phyloP scores from a whole-genome alignment of 2,329 filamentous ascomycete species.

The Proliferodiscus dingleyae region DNA sequence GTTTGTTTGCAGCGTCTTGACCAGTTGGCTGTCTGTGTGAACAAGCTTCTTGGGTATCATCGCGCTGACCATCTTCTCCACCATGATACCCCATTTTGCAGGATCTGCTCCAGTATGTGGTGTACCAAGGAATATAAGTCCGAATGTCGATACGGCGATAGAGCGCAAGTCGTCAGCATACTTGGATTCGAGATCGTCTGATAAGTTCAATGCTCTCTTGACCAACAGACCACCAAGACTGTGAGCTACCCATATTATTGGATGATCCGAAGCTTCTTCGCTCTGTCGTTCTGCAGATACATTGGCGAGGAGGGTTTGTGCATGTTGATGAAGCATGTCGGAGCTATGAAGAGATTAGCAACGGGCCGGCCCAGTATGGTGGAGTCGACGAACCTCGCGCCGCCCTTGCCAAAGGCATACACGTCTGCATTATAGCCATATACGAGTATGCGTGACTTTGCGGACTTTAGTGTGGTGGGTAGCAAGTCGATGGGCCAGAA shows the following conservation, averaged over 20 bases:
- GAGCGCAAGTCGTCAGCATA: slow-evolving; percentile 61
- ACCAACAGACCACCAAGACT: slow-evolving; percentile 69
- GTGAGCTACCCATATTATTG: slow-evolving; percentile 73
- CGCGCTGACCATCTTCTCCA: slow-evolving; percentile 63
- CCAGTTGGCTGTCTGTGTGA: slow-evolving; percentile 61
- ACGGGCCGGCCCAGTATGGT: neutral
- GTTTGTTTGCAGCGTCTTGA: slow-evolving; percentile 66
- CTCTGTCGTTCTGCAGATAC: slow-evolving; percentile 59
- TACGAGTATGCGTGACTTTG: slow-evolving; percentile 60
- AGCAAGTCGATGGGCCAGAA: slow-evolving; percentile 70
- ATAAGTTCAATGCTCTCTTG: slow-evolving; percentile 65
- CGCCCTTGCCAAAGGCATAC: slow-evolving; percentile 44
- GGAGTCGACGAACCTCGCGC: slow-evolving; percentile 18
- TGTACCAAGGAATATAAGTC: slow-evolving; percentile 71
- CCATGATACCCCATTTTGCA: slow-evolving; percentile 61
- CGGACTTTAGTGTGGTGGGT: slow-evolving; percentile 51
- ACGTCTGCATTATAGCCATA: slow-evolving; percentile 73
- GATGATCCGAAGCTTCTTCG: slow-evolving; percentile 51
- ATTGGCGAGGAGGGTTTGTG: slow-evolving; percentile 60
- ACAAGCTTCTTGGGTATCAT: slow-evolving; percentile 62
- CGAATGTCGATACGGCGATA: slow-evolving; percentile 70
- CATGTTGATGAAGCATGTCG: slow-evolving; percentile 65
- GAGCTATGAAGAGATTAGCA: slow-evolving; percentile 42
- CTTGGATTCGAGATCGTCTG: slow-evolving; percentile 53
- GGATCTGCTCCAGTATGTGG: slow-evolving; percentile 67